These are phyloP conservation scores for Seminavis robusta DNA, from an alignment of 108 stramenopile genomes.

Conservation along the genomic window DNA sequence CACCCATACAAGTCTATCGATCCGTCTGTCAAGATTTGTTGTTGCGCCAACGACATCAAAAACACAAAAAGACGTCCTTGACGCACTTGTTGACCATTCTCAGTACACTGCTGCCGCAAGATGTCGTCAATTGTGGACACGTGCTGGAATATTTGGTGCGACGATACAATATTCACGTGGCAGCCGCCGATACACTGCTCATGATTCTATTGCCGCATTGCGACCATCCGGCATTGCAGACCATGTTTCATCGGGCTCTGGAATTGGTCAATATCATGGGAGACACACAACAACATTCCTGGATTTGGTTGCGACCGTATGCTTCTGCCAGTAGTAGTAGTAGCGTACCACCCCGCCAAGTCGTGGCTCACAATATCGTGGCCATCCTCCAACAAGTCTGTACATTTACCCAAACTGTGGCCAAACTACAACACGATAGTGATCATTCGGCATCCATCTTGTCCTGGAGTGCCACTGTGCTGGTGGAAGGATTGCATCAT, in stretches of 20 bases:
- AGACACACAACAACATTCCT: slow-evolving; percentile 28
- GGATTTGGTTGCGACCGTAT: slow-evolving; percentile 60
- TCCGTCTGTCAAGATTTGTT: slow-evolving; percentile 15
- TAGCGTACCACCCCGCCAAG: too few species aligned
- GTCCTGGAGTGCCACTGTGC: slow-evolving; percentile 60
- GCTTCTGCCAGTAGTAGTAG: slow-evolving; percentile 38
- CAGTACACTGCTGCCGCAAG: too few species aligned
- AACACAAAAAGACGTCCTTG: too few species aligned
- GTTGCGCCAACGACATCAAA: not conserved
- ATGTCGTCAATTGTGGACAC: slow-evolving; percentile 28
- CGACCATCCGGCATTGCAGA: slow-evolving; percentile 18
- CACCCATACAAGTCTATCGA: too few species aligned
- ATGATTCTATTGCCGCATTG: slow-evolving; percentile 48
- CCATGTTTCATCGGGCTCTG: slow-evolving; percentile 43
- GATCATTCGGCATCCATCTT: slow-evolving; percentile 20
- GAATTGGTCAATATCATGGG: slow-evolving; percentile 55
- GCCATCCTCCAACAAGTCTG: slow-evolving; percentile 27
- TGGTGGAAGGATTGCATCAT: slow-evolving; percentile 66
- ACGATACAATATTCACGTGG: slow-evolving; percentile 58
- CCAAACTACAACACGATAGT: slow-evolving; percentile 14
- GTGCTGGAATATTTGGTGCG: slow-evolving; percentile 76
- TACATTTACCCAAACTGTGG: slow-evolving; percentile 27
- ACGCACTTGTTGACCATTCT: too few species aligned
- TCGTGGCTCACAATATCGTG: slow-evolving; percentile 47
- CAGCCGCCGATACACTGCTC: slow-evolving; percentile 28